Evolutionary conservation across 2,329 filamentous ascomycete genomes (phyloP), one percentile per base, ranked within the genome.

Genomic region (Fusarium domesticum): DNA sequence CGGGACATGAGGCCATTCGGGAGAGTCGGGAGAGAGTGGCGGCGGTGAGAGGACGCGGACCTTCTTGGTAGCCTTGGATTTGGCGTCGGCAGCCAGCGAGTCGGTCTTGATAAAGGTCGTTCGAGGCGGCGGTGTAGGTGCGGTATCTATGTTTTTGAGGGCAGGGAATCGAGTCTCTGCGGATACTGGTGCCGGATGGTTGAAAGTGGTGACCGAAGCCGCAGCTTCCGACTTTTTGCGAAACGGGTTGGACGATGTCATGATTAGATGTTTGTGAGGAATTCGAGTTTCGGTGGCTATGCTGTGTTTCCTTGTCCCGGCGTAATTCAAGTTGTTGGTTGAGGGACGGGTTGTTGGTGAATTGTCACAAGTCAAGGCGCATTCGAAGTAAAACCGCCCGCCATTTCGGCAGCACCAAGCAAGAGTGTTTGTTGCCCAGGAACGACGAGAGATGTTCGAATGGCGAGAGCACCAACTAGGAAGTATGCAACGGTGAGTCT

Each of bases 31-130:
- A 11, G 76, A 77, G n/a, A 76, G 74, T 3, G 80, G 80, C 46
- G 80, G 80, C 39, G 81, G 81, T 33, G 80, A 83, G 60, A 83
- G 75, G 7, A 85, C 77, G 58, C 83, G 80, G 48, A 87, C 84
- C 58, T 80, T 85, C 67, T 86, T 85, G 47, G 78, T 73, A 31
- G 80, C 71, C 70, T 77, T 87, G 32, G 64, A 62, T 52, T 66
- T 75, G 38, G 47, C 54, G 57, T 70, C 53, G 59, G 65, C 30
- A 48, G 60, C 64, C 43, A 68, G 61, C 34, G 62, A 58, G 18
- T 62, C 61, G 34, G 39, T 41, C 43, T 51, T 37, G 50, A 46
- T 43, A 38, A 57, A 61, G 37, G 49, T 61, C 14, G 58, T 61
- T 12, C 52, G 51, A 35, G 61, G 60, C 17, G 57, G 57, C 19